Evolutionary conservation across 179 eudicot genomes (phyloP).

Genomic region (Beta corolliflora): DNA sequence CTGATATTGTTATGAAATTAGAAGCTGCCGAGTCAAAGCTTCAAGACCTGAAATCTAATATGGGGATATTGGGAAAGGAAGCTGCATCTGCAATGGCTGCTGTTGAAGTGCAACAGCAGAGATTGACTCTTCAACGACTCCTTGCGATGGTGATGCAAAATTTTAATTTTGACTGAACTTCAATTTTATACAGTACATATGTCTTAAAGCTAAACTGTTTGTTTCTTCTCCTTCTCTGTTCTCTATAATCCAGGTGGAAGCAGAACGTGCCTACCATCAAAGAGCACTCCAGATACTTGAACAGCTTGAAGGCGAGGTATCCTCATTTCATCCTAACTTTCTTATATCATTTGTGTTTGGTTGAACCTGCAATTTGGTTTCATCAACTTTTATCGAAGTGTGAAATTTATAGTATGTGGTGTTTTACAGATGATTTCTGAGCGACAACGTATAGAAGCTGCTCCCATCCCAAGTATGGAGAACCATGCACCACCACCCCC

Average conservation of each 20-base stretch:
- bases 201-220: slow-evolving; percentile 16
- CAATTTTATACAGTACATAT: not conserved
- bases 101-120: slow-evolving; percentile 95
- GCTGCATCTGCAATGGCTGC: slow-evolving; percentile 91
- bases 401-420: slow-evolving; percentile 20
- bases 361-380: slow-evolving; percentile 1
- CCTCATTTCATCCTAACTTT: slow-evolving; percentile 12
- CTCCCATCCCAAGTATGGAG: slow-evolving; percentile 59
- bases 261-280: slow-evolving; percentile 56
- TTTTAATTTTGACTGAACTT: slow-evolving; percentile 8
- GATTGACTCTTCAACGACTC: slow-evolving; percentile 84
- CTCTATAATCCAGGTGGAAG: slow-evolving; percentile 66
- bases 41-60: slow-evolving; percentile 75
- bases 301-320: slow-evolving; percentile 89
- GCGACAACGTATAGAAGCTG: slow-evolving; percentile 83
- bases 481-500: slow-evolving; percentile 64
- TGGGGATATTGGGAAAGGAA: slow-evolving; percentile 79
- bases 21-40: slow-evolving; percentile 88
- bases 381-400: slow-evolving; percentile 13
- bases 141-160: slow-evolving; percentile 65
- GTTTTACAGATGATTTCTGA: slow-evolving; percentile 64
- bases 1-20: slow-evolving; percentile 62
- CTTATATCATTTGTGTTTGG: not conserved
- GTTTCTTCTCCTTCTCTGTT: not conserved
- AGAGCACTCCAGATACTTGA: slow-evolving; percentile 76